Base-by-base conservation (phyloP, 2,329 filamentous ascomycete species). In the Botryosphaeria dothidea region DNA sequence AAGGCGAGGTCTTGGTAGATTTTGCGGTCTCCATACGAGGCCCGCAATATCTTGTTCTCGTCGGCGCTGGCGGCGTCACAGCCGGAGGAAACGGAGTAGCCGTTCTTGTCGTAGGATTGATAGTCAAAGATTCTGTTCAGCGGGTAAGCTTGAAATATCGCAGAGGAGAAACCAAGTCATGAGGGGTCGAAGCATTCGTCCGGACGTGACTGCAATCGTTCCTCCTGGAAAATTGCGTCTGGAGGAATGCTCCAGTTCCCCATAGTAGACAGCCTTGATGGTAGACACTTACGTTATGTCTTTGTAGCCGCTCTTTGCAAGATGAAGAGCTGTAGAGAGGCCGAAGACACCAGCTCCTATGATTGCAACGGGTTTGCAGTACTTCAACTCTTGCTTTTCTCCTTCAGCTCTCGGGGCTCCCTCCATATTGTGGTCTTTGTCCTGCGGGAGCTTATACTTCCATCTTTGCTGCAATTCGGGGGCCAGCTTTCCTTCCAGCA, bases 1-100 rank as follows among this genome's bases (percentile, higher is more conserved):
- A 66, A 62, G 49, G 64, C 58, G 7, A 66, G 64, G 58, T 62
- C 49, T 29, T 66, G 64, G 48, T 66, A 66, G 23, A 66, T 54
- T 13, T 62, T 62, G 31, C 58, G 41, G 31, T 87, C 84, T 66
- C 85, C 83, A 65, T 88, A 88, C 67, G 88, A 85, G 4, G 82
- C 84, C 2, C 85, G 80, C 38, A 88, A 78, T 64, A 88, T 88
- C 72, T 88, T 88, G 71, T 88, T 88, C 29, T 62, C 57, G 38
- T 62, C 64, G 36, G 64, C 64, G 38, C 57, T 62, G 56, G 64
- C 64, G 43, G 64, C 64, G 45, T 66, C 58, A 49, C 57, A 66
- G 29, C 64, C 64, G 4, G 48, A 21, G 23, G 46, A 11, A 25
- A 23, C 34, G 21, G 57, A 52, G 43, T 62, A 66, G 38, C 56